Base-by-base conservation (phyloP, 495 filamentous ascomycete species). In the Podospora pseudocomata region DNA sequence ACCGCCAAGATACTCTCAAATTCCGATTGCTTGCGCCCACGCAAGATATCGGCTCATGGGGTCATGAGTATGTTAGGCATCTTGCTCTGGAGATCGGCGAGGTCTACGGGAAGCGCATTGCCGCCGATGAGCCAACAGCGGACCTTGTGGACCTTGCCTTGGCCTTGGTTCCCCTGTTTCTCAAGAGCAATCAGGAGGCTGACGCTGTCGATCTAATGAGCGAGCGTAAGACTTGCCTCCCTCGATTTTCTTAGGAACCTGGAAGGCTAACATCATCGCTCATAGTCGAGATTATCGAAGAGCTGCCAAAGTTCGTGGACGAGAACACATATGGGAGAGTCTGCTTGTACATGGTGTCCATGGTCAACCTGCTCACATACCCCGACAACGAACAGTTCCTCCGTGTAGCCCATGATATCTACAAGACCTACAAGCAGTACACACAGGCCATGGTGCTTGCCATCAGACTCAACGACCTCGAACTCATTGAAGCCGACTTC, bases 321-420 rank as follows among this genome's bases (percentile, higher is more conserved):
- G 91, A 97, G 76, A 91, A 98, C 78, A 97, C 93, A 34, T 99
- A 96, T 74, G 80, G 90, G 28, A 84, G 95, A 72, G 95, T 97
- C 65, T 97, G 94, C 81, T 78, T 99, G 72, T 99, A 99, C 78
- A 97, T 99, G 89, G 92, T 97, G 72, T 96, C 91, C 83, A 98
- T 98, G 92, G 95, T 99, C 63, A 95, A 94, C 72, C 87, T 98
- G 18, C 87, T 99, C 75, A 97, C 96, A 9, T 97, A 94, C 75
- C 95, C 95, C 32, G 95, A 99, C 81, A 96, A 98, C 76, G 90
- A 97, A 75, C 88, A 90, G 76, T 98, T 98, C 80, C 90, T 99
- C 67, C 85, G 85, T 57, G 94, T 93, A 1, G 94, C 93, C 63
- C 94, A 97, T 79, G 84, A 86, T 65, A 96, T 98, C 77, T 99